Percentiles rank a stretch among this genome's conserved stretches.
Evolutionary conservation across 192 early-diverging fungal genomes (phyloP).

Genomic region (Coemansia aciculifera): DNA sequence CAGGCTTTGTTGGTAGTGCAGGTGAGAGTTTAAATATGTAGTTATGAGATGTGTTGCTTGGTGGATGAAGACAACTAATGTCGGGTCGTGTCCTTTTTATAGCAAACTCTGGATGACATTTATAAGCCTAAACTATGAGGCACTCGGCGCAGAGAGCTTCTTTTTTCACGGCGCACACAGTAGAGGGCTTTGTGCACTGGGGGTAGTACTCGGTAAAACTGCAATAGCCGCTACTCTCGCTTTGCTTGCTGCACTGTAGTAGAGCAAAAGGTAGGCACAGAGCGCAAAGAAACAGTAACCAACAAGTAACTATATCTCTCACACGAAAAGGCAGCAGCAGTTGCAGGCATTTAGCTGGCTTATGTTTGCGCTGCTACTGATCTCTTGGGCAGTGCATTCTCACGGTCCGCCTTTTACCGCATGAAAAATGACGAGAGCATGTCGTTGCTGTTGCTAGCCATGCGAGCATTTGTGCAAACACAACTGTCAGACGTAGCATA

Average conservation of each 20-base stretch:
- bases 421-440: not conserved
- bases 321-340: not conserved
- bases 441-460: not conserved
- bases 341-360: not conserved
- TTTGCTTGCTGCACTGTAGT: not conserved
- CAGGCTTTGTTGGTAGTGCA: constrained; percentile 4
- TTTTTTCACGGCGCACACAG: not conserved
- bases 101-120: not conserved
- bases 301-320: not conserved
- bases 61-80: not conserved
- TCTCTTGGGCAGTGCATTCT: not conserved
- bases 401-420: not conserved
- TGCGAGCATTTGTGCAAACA: not conserved
- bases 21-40: too few species aligned
- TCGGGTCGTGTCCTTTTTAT: not conserved
- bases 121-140: not conserved
- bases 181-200: not conserved
- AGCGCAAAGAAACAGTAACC: not conserved
- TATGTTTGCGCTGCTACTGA: not conserved
- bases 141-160: not conserved
- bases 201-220: not conserved
- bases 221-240: not conserved
- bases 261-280: not conserved
- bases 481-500: not conserved
- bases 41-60: not conserved